Conservation (phyloP, 2,329 filamentous ascomycete species). For the Pseudogymnoascus sp. region DNA sequence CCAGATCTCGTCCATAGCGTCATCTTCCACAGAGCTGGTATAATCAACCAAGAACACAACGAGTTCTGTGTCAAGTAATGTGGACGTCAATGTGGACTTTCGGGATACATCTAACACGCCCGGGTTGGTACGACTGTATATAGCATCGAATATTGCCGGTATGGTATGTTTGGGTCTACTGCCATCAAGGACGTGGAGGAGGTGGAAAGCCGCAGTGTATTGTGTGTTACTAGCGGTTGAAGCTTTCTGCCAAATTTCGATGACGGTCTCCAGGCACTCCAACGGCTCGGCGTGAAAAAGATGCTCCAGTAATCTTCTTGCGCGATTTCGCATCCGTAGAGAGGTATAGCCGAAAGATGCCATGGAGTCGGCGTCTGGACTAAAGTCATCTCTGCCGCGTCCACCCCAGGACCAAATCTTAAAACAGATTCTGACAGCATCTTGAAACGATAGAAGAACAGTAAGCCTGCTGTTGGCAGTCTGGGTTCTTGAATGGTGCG, state of each 20-base stretch:
- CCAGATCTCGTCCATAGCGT: constrained; percentile 98
- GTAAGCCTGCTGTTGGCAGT: constrained; percentile 92
- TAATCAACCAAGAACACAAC: constrained; percentile 88
- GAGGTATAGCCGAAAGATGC: constrained; percentile 90
- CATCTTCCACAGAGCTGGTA: constrained; percentile 81
- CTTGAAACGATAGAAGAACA: constrained; percentile 92
- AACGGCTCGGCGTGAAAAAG: constrained; percentile 86
- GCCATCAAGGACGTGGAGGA: constrained; percentile 85
- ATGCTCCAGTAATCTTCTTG: constrained; percentile 81
- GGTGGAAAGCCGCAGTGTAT: constrained; percentile 64
- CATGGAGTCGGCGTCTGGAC: constrained; percentile 57
- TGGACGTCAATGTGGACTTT: constrained; percentile 82
- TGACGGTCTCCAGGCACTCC: constrained; percentile 86
- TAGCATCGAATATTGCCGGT: constrained; percentile 88
- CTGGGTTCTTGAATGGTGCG: constrained; percentile 65
- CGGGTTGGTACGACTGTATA: constrained; percentile 90
- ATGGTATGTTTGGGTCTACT: constrained; percentile 87
- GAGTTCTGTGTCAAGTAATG: constrained; percentile 73
- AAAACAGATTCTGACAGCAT: constrained; percentile 87
- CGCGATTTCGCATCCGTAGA: constrained; percentile 80
- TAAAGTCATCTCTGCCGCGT: constrained; percentile 48
- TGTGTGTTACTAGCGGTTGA: constrained; percentile 39
- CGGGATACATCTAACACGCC: constrained; percentile 66
- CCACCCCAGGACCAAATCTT: constrained; percentile 91
- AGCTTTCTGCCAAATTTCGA: constrained; percentile 68